phyloP scores from a whole-genome alignment of 2,329 filamentous ascomycete species.

The Chaetomium olivaceum region DNA sequence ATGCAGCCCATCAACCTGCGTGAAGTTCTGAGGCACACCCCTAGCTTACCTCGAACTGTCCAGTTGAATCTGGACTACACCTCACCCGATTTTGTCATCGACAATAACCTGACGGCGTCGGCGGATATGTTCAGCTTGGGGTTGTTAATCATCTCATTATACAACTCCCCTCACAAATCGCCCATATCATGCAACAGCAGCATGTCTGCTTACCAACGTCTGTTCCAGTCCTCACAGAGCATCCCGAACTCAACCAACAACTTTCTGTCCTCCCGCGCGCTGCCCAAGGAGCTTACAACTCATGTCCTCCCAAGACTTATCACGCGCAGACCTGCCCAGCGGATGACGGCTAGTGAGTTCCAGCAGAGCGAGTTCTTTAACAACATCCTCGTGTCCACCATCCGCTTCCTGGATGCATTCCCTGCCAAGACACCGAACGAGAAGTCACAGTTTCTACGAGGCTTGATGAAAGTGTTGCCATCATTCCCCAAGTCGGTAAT shows the following conservation, averaged over 20 bases:
- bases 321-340: constrained; percentile 80
- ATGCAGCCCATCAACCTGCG: constrained; percentile 78
- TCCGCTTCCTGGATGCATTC: constrained; percentile 88
- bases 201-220: constrained; percentile 78
- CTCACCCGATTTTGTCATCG: constrained; percentile 91
- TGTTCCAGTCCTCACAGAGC: constrained; percentile 76
- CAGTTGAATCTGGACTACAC: constrained; percentile 92
- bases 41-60: constrained; percentile 75
- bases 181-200: constrained; percentile 82
- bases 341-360: constrained; percentile 85
- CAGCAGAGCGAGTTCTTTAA: constrained; percentile 96
- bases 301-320: constrained; percentile 83
- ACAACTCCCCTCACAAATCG: constrained; percentile 90
- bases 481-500: constrained; percentile 93
- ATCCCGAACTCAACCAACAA: constrained; percentile 80
- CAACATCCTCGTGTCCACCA: constrained; percentile 93
- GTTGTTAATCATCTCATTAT: constrained; percentile 82
- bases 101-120: constrained; percentile 79
- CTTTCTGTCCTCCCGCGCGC: constrained; percentile 74
- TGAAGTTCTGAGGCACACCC: constrained; percentile 82
- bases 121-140: constrained; percentile 95
- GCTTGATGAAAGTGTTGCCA: constrained; percentile 79
- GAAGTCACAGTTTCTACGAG: constrained; percentile 88
- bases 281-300: constrained; percentile 75
- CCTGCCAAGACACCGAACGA: constrained; percentile 90